These are phyloP conservation scores for Vachellia pachyceras DNA, from an alignment of 306 rosid species.

Conservation along the genomic window DNA sequence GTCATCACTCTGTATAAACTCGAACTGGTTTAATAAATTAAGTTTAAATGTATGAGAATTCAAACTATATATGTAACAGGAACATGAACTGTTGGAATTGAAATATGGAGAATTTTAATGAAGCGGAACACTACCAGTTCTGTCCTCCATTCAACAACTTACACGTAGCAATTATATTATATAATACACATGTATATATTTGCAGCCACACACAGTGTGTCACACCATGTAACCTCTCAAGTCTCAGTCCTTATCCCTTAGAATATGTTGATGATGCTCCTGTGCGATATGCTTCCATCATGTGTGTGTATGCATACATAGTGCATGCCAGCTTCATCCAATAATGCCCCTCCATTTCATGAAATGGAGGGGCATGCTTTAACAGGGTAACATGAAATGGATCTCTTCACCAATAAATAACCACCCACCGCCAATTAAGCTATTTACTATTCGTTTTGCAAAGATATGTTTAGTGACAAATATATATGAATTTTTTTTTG, in stretches of 20 bases:
- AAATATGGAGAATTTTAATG: background rate
- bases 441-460: background rate
- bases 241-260: background rate
- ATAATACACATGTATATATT: background rate
- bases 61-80: background rate
- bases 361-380: too few species aligned
- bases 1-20: background rate
- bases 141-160: too few species aligned
- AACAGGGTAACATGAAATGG: background rate
- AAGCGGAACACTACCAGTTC: background rate
- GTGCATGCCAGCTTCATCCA: constrained; percentile 6
- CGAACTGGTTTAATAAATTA: too few species aligned
- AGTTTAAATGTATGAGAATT: background rate
- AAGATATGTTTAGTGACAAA: background rate
- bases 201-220: background rate
- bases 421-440: background rate
- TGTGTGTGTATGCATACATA: background rate
- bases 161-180: too few species aligned
- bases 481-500: too few species aligned
- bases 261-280: background rate
- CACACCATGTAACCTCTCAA: too few species aligned
- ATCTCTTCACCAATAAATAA: background rate
- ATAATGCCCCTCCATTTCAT: background rate
- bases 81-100: background rate
- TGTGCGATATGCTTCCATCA: background rate